Evolutionary conservation across 345 rosid genomes (phyloP).

Genomic region (Leavenworthia alabamica): DNA sequence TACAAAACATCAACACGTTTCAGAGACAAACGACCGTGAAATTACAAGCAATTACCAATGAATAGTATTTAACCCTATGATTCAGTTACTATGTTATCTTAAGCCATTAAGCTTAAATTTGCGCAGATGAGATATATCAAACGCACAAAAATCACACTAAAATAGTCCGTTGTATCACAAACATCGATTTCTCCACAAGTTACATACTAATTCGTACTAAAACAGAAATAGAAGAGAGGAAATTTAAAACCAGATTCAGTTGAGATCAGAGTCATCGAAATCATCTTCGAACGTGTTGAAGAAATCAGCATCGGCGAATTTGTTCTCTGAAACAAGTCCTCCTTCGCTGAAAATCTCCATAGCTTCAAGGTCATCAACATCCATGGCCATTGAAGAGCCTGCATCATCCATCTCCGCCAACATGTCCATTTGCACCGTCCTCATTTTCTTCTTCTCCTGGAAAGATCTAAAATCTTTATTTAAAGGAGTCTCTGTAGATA

Average conservation of each 20-base stretch:
- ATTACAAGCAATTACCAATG: neutral
- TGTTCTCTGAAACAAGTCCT: slow-evolving; percentile 57
- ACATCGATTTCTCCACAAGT: neutral
- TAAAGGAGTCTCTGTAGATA: neutral
- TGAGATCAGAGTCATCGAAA: slow-evolving; percentile 83
- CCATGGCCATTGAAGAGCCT: slow-evolving; percentile 75
- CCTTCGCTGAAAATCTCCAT: slow-evolving; percentile 66
- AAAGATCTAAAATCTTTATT: neutral
- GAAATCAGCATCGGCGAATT: slow-evolving; percentile 81
- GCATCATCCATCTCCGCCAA: slow-evolving; percentile 67
- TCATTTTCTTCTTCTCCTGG: slow-evolving; percentile 33
- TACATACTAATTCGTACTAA: neutral
- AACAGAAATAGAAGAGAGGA: neutral
- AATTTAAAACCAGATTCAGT: slow-evolving; percentile 33
- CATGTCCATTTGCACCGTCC: slow-evolving; percentile 67
- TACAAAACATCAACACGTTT: neutral
- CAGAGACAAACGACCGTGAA: neutral
- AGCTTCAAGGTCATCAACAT: slow-evolving; percentile 75
- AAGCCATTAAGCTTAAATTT: neutral
- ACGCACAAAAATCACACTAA: neutral
- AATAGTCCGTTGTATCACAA: too few relatives aligned
- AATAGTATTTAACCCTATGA: neutral
- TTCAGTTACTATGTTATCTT: neutral
- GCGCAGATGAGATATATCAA: too few relatives aligned
- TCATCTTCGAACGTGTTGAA: slow-evolving; percentile 85